Evolutionary conservation across 345 rosid genomes (phyloP).

Genomic region (Heritiera littoralis): DNA sequence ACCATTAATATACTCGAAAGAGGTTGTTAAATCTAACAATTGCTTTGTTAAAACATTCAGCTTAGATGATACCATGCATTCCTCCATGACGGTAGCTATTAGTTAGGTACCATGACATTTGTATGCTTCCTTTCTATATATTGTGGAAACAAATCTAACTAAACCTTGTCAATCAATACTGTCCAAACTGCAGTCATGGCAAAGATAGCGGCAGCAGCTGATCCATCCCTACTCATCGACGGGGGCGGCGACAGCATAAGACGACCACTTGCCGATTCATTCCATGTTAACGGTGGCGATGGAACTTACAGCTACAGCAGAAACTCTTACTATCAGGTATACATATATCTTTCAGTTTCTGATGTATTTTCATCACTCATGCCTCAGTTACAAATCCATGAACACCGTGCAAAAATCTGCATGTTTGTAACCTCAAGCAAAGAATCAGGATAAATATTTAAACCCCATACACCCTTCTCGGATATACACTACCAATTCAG

Average conservation of each 20-base stretch:
- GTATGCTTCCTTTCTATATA: neutral
- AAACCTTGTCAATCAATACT: neutral
- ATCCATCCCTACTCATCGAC: neutral
- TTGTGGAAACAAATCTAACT: neutral
- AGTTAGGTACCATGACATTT: neutral
- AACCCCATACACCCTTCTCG: neutral
- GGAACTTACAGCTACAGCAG: slow-evolving; percentile 53
- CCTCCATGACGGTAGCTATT: slow-evolving; percentile 1
- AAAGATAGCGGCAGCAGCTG: neutral
- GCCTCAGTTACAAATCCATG: neutral
- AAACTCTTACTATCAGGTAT: slow-evolving; percentile 59
- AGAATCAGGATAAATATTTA: neutral
- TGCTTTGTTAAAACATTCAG: no score
- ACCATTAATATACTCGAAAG: no score
- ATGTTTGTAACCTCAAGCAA: neutral
- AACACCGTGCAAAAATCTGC: neutral
- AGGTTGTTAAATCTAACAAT: no score
- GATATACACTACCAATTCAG: neutral
- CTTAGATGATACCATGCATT: neutral
- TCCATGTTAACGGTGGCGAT: slow-evolving; percentile 52
- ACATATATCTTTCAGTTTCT: neutral
- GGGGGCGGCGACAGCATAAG: neutral
- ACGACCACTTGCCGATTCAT: neutral
- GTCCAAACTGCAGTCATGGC: neutral
- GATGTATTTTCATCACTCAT: neutral